Base-by-base conservation (phyloP, 176 grass and related monocot genomes). In the Carex pumila region DNA sequence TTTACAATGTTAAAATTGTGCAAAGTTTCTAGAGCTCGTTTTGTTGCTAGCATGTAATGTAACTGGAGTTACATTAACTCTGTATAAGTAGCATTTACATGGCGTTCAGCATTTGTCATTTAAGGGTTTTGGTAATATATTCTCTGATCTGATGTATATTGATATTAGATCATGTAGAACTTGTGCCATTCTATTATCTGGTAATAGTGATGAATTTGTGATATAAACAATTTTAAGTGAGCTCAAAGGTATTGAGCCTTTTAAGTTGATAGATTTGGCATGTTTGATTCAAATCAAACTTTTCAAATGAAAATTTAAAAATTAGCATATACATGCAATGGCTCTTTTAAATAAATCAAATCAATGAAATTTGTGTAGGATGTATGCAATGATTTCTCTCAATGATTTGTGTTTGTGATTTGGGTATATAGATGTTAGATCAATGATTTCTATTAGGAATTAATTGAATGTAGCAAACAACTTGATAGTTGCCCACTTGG, bases 11-110 rank as follows among this genome's bases (percentile, higher is more conserved):
- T 30, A 29, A 29, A 65, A 65, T 65, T 32, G 62, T 65, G 22
- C 7, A 43, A 69, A 83, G n/a, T 13, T 52, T 83, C 49, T 83
- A 68, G 58, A 68, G 81, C 64, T 55, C 68, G 6, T 67, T 53
- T 83, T 83, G 81, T 69, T 83, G 49, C 12, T 83, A 56, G 58
- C 22, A 66, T 83, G 61, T 83, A 55, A 68, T 65, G 58, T 69
- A 66, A 53, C 45, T 19, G 58, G 58, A 83, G 81, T 69, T 66
- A 21, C 45, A 69, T 83, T 57, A 34, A 78, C 14, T 57, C 29
- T 78, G 56, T 57, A 32, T 32, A 78, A 36, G 4, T 83, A 54
- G n/a, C 64, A 83, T 30, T 81, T 81, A 57, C 29, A 19, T 81
- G 36, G 79, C 39, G 6, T 82, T 63, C 47, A 15, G 41, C 45